Evolutionary conservation across 345 rosid genomes (phyloP).

Genomic region (Microcos paniculata): DNA sequence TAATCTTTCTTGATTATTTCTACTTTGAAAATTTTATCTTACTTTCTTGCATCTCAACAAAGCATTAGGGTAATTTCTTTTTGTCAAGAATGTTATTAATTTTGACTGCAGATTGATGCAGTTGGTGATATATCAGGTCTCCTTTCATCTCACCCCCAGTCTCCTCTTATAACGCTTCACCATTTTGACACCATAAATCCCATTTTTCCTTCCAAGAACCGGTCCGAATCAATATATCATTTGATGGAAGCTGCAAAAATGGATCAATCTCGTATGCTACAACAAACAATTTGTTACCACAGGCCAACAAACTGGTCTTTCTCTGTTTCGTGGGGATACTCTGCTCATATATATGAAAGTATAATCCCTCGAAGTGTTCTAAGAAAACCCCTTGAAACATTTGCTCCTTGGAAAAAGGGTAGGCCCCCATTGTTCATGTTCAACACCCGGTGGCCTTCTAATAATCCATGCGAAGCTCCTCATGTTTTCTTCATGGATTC

Average conservation of each 20-base stretch:
- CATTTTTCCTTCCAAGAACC: slow-evolving; percentile 51
- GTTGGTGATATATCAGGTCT: slow-evolving; percentile 55
- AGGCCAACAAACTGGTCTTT: slow-evolving; percentile 49
- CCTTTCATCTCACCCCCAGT: slow-evolving; percentile 50
- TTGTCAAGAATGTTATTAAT: neutral
- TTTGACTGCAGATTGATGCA: slow-evolving; percentile 48
- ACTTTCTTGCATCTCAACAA: neutral
- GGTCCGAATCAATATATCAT: slow-evolving; percentile 40
- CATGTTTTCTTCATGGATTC: slow-evolving; percentile 17
- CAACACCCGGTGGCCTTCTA: neutral
- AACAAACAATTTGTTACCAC: slow-evolving; percentile 59
- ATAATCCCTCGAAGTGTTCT: slow-evolving; percentile 45
- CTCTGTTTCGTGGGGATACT: slow-evolving; percentile 65
- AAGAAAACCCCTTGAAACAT: slow-evolving; percentile 47
- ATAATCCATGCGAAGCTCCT: neutral
- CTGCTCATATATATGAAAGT: slow-evolving; percentile 48
- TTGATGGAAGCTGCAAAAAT: slow-evolving; percentile 50
- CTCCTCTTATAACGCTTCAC: slow-evolving; percentile 53
- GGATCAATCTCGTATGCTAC: slow-evolving; percentile 50
- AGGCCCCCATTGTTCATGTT: slow-evolving; percentile 21
- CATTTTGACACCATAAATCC: slow-evolving; percentile 57
- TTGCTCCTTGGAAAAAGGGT: slow-evolving; percentile 11
- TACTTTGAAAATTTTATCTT: neutral
- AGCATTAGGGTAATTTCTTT: neutral
- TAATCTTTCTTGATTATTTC: slow-evolving; percentile 10